Percentiles rank a stretch among this genome's conserved stretches.
phyloP scores from a whole-genome alignment of 2,329 filamentous ascomycete genomes.

The Botrytis fragariae region DNA sequence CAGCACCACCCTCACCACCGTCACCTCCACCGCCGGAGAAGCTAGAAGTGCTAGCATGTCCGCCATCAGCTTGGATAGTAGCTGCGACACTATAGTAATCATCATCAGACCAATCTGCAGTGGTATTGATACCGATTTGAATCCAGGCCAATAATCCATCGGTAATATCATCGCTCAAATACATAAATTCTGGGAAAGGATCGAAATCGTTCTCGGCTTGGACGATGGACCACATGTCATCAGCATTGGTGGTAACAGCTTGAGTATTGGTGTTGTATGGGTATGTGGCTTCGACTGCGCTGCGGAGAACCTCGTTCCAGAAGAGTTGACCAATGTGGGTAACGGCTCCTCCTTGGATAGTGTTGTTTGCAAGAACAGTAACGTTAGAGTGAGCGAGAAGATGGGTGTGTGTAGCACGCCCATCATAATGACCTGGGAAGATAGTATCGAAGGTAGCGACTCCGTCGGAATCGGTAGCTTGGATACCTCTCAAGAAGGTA shows the following conservation, averaged over 20 bases:
- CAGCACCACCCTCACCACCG: neutral
- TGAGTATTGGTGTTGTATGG: conserved; percentile 47
- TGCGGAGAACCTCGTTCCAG: conserved; percentile 55
- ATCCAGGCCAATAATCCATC: conserved; percentile 53
- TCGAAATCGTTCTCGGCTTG: conserved; percentile 48
- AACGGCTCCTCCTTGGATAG: conserved; percentile 48
- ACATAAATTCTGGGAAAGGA: conserved; percentile 53
- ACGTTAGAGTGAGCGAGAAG: conserved; percentile 41
- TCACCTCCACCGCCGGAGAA: neutral
- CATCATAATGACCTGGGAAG: conserved; percentile 48
- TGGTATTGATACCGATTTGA: conserved; percentile 44
- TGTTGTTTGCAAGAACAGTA: conserved; percentile 39
- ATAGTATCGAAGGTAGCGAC: conserved; percentile 44
- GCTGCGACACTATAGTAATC: neutral
- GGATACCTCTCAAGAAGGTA: conserved; percentile 43
- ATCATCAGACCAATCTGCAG: conserved; percentile 28
- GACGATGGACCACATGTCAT: conserved; percentile 46
- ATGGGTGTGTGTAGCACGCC: conserved; percentile 49
- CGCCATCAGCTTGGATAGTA: neutral
- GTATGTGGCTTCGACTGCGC: conserved; percentile 44
- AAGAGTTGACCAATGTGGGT: conserved; percentile 58
- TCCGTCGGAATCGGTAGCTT: conserved; percentile 42
- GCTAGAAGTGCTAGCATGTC: neutral
- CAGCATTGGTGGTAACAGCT: conserved; percentile 46
- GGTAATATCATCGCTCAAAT: conserved; percentile 47